Evolutionary conservation across 192 early-diverging fungal species (phyloP).

Genomic region (Linnemannia schmuckeri): DNA sequence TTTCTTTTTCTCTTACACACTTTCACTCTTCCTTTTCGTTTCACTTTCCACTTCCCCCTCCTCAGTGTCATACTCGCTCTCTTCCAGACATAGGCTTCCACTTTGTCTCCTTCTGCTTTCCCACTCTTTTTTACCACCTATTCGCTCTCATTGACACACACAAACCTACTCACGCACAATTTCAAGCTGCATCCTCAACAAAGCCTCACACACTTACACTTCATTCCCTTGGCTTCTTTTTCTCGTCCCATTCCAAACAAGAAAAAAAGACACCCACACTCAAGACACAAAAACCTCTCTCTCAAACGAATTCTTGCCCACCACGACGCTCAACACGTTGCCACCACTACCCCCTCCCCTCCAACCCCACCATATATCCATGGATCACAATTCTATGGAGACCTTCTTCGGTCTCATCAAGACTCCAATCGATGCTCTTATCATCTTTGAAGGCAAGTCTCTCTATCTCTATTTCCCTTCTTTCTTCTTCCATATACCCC

Average conservation of each 20-base stretch:
- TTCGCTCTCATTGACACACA: background rate
- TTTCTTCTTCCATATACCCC: background rate
- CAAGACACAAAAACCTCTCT: background rate
- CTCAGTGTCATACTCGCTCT: background rate
- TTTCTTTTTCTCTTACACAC: background rate
- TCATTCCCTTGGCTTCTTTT: background rate
- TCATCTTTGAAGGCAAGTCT: conserved; percentile 81
- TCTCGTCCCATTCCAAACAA: conserved; percentile 2
- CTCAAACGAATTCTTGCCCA: background rate
- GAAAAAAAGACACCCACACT: background rate
- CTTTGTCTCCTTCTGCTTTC: background rate
- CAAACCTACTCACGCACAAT: background rate
- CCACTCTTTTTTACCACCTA: background rate
- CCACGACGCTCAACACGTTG: background rate
- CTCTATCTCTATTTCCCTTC: background rate
- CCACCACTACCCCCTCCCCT: conserved; percentile 7
- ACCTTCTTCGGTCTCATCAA: conserved; percentile 89
- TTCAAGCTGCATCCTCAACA: background rate
- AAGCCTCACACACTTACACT: background rate
- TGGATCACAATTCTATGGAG: conserved; percentile 71
- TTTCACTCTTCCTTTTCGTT: background rate
- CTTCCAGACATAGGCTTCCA: background rate
- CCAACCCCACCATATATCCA: conserved; percentile 7
- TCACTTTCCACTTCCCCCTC: background rate
- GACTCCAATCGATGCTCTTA: conserved; percentile 87